Evolutionary conservation across 345 rosid species (phyloP).

Genomic region (Eutrema yunnanense): DNA sequence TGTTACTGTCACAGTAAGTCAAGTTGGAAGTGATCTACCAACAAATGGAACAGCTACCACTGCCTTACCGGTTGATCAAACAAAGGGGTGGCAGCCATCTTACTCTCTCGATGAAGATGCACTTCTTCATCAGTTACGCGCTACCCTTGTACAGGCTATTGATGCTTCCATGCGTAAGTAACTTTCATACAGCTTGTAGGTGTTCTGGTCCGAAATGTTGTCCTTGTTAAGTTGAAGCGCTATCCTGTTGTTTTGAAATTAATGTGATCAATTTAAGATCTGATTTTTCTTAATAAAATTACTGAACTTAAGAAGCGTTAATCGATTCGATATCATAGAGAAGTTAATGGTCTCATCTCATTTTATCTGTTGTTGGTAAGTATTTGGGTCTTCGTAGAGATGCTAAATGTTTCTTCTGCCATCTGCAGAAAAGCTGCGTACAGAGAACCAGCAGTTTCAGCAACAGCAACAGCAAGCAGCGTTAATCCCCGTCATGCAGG

Average conservation of each 20-base stretch:
- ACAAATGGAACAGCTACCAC: slow-evolving; percentile 41
- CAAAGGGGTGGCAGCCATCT: slow-evolving; percentile 76
- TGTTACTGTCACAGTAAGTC: slow-evolving; percentile 55
- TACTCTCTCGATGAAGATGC: slow-evolving; percentile 79
- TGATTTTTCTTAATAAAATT: not conserved
- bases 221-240: slow-evolving; percentile 10
- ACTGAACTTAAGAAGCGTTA: not conserved
- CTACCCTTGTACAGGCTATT: slow-evolving; percentile 69
- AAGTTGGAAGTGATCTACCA: slow-evolving; percentile 62
- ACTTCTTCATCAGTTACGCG: slow-evolving; percentile 69
- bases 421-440: slow-evolving; percentile 51
- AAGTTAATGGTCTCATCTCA: not conserved
- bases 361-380: not conserved
- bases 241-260: not conserved
- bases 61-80: slow-evolving; percentile 49
- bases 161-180: slow-evolving; percentile 63
- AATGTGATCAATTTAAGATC: not conserved
- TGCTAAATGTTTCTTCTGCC: slow-evolving; percentile 12
- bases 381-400: not conserved
- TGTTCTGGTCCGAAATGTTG: not conserved
- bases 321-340: not conserved
- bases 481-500: slow-evolving; percentile 62
- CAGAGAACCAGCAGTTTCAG: slow-evolving; percentile 33
- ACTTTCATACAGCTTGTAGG: not conserved
- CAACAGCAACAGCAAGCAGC: slow-evolving; percentile 59